Conservation (phyloP, 2,329 filamentous ascomycete species). For the Podosphaera fusca region DNA sequence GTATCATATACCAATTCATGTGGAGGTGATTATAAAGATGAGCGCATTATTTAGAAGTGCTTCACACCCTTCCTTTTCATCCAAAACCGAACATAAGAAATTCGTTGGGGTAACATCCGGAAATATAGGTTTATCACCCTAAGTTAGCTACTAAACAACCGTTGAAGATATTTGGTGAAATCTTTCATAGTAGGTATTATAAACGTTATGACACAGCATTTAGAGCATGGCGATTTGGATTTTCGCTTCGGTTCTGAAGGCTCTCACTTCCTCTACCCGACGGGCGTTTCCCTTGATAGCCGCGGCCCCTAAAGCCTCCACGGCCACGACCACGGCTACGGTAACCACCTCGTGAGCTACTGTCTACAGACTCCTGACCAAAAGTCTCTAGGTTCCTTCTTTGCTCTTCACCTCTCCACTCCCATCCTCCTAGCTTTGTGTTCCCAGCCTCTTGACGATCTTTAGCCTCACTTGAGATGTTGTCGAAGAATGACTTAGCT, state of each 20-base stretch:
- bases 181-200: too few relatives aligned
- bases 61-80: too few relatives aligned
- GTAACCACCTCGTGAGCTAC: slow-evolving; percentile 49
- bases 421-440: slow-evolving; percentile 48
- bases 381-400: slow-evolving; percentile 96
- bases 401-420: slow-evolving; percentile 82
- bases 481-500: slow-evolving; percentile 82
- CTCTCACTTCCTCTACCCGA: slow-evolving; percentile 10
- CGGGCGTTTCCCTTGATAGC: slow-evolving; percentile 6
- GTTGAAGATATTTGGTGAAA: too few relatives aligned
- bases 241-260: slow-evolving; percentile 12
- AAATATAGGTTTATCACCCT: too few relatives aligned
- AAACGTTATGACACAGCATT: too few relatives aligned
- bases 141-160: too few relatives aligned
- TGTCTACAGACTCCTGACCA: slow-evolving; percentile 85
- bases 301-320: slow-evolving; percentile 17
- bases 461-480: slow-evolving; percentile 84
- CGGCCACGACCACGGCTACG: slow-evolving; percentile 48
- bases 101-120: too few relatives aligned
- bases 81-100: too few relatives aligned
- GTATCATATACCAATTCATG: too few relatives aligned
- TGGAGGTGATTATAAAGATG: too few relatives aligned
- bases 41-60: too few relatives aligned
- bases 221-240: too few relatives aligned
- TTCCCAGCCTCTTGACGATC: slow-evolving; percentile 55